Base-by-base conservation (phyloP, 2,329 filamentous ascomycete species). In the Alternaria gansuensis region DNA sequence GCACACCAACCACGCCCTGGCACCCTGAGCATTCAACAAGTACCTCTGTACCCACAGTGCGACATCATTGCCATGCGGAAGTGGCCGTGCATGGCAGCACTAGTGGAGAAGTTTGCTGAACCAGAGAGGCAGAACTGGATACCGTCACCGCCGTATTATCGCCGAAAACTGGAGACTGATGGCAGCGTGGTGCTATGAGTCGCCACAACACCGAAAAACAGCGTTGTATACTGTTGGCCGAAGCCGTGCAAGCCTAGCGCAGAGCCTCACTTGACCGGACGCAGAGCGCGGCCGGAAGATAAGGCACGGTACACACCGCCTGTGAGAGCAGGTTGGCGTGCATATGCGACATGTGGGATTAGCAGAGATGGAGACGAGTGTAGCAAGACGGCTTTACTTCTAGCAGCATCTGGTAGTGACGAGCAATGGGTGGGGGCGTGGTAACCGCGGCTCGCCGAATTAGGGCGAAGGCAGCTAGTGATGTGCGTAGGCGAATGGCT, bases 51-150 rank as follows among this genome's bases (percentile, higher is more conserved):
- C 54, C 69, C 69, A 71, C 69, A 65, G 14, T 59, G 54, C 66
- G 65, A 71, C 69, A 71, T 70, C 65, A 71, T 70, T 51, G 61
- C 33, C 45, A 57, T 60, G 65, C 67, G 61, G 62, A 46, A 39
- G 51, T 57, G 62, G 24, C 65, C 62, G 61, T 65, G 53, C 46
- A 64, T 53, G 50, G 56, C 43, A 60, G 40, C 62, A 60, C 64
- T 69, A 68, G 62, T 59, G 67, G 59, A 66, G 56, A 66, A 64
- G 51, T 65, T 61, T 67, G 60, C 61, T 60, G 58, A 57, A 63
- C 67, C 67, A 71, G 66, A 68, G 57, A 70, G 70, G 57, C 59
- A 60, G 62, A 67, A 68, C 63, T 67, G 67, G 67, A 63, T 65
- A 70, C 60, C 66, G 61, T 70, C 66, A 69, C 64, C 44, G 62